phyloP scores from a whole-genome alignment of 345 rosid genomes.

The Excoecaria cochinchinensis region DNA sequence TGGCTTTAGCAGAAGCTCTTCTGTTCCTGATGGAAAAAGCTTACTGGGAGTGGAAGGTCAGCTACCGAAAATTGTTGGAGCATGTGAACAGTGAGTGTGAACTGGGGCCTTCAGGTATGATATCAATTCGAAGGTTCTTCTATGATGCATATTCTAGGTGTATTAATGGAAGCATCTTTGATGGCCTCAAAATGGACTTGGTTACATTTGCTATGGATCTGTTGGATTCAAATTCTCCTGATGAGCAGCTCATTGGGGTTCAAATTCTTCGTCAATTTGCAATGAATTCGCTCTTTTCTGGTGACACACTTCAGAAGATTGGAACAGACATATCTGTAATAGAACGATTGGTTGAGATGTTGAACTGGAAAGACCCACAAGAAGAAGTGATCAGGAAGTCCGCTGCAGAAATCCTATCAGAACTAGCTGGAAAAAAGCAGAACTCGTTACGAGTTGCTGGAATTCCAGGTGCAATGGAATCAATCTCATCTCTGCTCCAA shows the following conservation, averaged over 20 bases:
- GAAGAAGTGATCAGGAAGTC: conserved; percentile 79
- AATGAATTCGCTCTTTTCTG: conserved; percentile 41
- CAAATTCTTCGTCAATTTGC: conserved; percentile 64
- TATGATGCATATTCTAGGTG: conserved; percentile 85
- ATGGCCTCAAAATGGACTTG: conserved; percentile 88
- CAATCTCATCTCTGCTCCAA: conserved; percentile 82
- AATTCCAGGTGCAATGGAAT: conserved; percentile 88
- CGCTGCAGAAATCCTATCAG: conserved; percentile 72
- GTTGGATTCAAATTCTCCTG: conserved; percentile 62
- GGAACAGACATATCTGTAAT: conserved; percentile 60
- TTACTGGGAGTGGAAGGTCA: conserved; percentile 72
- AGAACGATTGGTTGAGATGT: conserved; percentile 80
- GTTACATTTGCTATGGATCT: conserved; percentile 73
- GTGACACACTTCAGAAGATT: conserved; percentile 81
- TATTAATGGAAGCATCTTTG: conserved; percentile 79
- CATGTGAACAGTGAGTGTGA: conserved; percentile 69
- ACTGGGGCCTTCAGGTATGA: conserved; percentile 57
- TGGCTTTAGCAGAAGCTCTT: conserved; percentile 81
- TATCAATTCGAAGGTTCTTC: conserved; percentile 70
- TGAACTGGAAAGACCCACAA: conserved; percentile 88
- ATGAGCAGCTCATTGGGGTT: conserved; percentile 82
- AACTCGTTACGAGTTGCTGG: conserved; percentile 77
- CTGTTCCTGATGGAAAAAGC: conserved; percentile 81
- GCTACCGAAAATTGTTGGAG: conserved; percentile 56
- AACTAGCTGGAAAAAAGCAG: conserved; percentile 72